Base-by-base conservation (phyloP, 371 early-diverging fungal species). In the Lichtheimia ramosa region DNA sequence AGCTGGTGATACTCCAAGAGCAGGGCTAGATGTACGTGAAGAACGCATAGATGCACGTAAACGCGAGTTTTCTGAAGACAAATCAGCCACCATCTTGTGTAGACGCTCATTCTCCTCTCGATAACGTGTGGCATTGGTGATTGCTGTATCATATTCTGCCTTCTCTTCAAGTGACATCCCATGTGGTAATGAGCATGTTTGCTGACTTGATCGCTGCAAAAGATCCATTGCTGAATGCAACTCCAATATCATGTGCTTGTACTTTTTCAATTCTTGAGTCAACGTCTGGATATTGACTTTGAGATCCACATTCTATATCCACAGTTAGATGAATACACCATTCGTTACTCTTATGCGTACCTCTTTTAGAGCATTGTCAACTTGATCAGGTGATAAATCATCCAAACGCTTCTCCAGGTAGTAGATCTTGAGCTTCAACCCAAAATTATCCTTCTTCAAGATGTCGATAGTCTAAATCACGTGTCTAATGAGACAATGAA, bases 361-460 rank as follows among this genome's bases (percentile, higher is more conserved):
- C 78, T 87, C 86, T 56, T 83, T 73, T 10, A 83, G 52, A 1
- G 79, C 73, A 43, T 79, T 72, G 8, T 83, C 82, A 46, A 81
- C 65, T 46, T 83, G 77, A 40, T 83, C 86, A 2, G 89, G 87
- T 5, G 88, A 82, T 24, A 81, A 49, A 48, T 86, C 75, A 16
- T 68, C 73, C 16, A 89, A 59, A 7, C 79, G 66, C 43, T 90
- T 83, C 57, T 89, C 86, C 59, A 89, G 59, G 63, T 74, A 86
- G 64, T 85, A 90, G 6, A 88, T 76, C 27, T 83, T 81, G 60
- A 92, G 67, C 58, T 89, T 89, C 55, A 91, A 75, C 46, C 77
- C 76, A 60, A 89, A 90, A 62, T 83, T 88, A 27, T 89, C 89
- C 68, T 89, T 90, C 40, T 82, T 81, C 28, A 90, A 68, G 5